Evolutionary conservation across 2,329 filamentous ascomycete genomes (phyloP).

Genomic region (Sporothrix dimorphospora): DNA sequence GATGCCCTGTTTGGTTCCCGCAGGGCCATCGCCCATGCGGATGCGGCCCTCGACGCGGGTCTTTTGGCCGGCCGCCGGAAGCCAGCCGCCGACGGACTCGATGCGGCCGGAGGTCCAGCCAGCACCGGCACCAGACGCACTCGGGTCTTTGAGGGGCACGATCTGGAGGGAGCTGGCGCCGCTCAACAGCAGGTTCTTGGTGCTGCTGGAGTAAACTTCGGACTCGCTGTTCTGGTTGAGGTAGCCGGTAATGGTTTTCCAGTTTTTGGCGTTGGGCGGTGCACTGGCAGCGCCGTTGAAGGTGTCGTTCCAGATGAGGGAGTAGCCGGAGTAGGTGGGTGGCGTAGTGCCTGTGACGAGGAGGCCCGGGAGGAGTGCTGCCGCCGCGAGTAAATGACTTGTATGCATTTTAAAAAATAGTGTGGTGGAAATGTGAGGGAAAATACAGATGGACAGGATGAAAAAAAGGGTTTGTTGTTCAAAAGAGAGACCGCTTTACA

Average conservation of each 20-base stretch:
- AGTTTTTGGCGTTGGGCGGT: constrained; percentile 43
- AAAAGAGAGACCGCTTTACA: not conserved
- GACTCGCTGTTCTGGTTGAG: constrained; percentile 64
- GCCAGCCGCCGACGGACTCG: constrained; percentile 54
- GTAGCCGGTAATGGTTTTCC: constrained; percentile 56
- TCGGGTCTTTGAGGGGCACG: constrained; percentile 48
- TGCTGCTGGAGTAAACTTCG: constrained; percentile 53
- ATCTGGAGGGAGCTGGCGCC: constrained; percentile 56
- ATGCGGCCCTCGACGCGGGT: constrained; percentile 53
- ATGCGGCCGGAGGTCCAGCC: constrained; percentile 60
- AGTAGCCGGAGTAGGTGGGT: constrained; percentile 47
- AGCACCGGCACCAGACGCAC: constrained; percentile 38
- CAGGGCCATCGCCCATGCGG: constrained; percentile 49
- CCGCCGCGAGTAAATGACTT: not conserved
- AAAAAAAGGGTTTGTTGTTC: not conserved
- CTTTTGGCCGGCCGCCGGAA: constrained; percentile 49
- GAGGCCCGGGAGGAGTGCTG: constrained; percentile 31
- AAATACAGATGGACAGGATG: not conserved
- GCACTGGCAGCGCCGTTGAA: constrained; percentile 47
- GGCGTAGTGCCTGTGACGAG: constrained; percentile 43
- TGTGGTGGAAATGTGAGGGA: not conserved
- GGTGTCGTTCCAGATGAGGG: constrained; percentile 48
- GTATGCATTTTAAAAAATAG: not conserved
- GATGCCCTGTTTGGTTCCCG: constrained; percentile 52
- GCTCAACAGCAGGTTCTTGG: constrained; percentile 54